These are phyloP conservation scores for Dalbergia cultrata DNA, from an alignment of 306 rosid species.

Conservation along the genomic window DNA sequence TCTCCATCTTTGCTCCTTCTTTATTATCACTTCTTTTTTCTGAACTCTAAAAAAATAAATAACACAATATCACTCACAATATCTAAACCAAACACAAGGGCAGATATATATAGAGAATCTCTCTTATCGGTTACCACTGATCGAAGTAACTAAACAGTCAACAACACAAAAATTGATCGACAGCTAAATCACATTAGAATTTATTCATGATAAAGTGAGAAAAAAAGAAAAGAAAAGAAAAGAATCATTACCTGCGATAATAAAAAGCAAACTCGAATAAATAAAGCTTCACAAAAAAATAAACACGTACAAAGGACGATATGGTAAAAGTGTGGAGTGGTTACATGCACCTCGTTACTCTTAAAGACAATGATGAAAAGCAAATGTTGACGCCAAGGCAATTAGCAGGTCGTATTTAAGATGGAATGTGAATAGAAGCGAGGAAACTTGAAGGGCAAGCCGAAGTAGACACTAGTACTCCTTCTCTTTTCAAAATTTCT, in stretches of 20 bases:
- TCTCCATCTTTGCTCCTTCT: conserved; percentile 31
- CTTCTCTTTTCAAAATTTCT: no score
- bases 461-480: neutral
- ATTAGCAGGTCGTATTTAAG: neutral
- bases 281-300: no score
- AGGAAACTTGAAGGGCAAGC: neutral
- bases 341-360: neutral
- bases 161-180: neutral
- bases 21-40: neutral
- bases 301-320: no score
- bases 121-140: neutral
- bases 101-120: neutral
- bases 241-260: no score
- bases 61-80: no score
- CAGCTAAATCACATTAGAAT: neutral
- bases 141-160: neutral
- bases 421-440: neutral
- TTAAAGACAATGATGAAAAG: neutral
- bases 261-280: no score
- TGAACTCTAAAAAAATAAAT: neutral
- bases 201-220: neutral
- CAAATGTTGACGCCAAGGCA: neutral
- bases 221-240: no score
- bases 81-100: neutral
- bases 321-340: neutral